Evolutionary conservation across 495 filamentous ascomycete genomes (phyloP).

Genomic region (Neurospora sp.): DNA sequence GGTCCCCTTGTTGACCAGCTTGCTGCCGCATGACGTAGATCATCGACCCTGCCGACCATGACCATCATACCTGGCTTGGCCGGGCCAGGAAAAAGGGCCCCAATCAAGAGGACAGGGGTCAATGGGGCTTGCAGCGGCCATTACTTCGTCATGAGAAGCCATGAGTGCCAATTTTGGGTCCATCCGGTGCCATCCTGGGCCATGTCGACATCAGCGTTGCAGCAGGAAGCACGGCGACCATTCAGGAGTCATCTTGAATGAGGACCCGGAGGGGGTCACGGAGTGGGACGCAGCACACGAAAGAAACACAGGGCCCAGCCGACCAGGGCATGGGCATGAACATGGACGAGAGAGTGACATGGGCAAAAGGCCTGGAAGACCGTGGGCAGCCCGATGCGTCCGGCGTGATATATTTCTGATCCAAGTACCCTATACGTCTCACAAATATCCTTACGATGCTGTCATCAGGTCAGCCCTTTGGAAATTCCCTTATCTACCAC

Average conservation of each 20-base stretch:
- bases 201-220: neutral
- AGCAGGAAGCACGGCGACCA: neutral
- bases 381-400: neutral
- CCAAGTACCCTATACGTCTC: neutral
- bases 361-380: neutral
- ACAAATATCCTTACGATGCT: neutral
- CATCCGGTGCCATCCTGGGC: neutral
- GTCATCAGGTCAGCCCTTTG: neutral
- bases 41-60: neutral
- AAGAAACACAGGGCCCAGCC: neutral
- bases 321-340: neutral
- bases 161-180: neutral
- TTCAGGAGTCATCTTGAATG: neutral
- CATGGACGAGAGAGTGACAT: neutral
- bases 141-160: neutral
- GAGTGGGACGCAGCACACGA: neutral
- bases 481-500: neutral
- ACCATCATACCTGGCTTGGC: neutral
- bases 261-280: neutral
- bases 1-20: neutral
- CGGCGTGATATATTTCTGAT: neutral
- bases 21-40: constrained; percentile 5
- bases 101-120: neutral
- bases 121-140: neutral
- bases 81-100: neutral